phyloP scores from a whole-genome alignment of 1,284 basidiomycete genomes.

The Pisolithus thermaeus region DNA sequence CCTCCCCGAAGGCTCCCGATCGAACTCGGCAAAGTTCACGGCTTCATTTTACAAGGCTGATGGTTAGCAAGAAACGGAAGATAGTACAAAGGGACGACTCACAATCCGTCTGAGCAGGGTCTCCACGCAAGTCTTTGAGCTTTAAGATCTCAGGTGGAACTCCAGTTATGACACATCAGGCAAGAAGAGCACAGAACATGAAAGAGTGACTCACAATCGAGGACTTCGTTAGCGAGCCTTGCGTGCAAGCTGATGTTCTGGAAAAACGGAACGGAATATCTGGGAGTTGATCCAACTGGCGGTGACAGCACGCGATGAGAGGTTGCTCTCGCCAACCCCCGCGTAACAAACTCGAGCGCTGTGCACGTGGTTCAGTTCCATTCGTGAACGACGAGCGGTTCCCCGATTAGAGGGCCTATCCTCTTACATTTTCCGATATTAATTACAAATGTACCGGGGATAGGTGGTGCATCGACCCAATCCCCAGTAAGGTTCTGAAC shows the following conservation, averaged over 20 bases:
- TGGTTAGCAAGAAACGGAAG: not conserved
- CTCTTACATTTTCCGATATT: conserved; percentile 44
- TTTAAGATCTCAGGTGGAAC: conserved; percentile 25
- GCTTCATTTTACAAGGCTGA: conserved; percentile 36
- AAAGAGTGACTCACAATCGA: conserved; percentile 27
- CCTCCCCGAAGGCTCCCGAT: conserved; percentile 56
- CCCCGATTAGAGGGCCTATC: not conserved
- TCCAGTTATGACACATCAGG: conserved; percentile 2
- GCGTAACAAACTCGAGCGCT: conserved; percentile 36
- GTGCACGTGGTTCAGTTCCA: not conserved
- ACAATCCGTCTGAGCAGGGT: conserved; percentile 57
- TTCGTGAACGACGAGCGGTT: not conserved
- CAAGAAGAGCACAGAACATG: not conserved
- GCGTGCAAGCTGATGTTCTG: conserved; percentile 33
- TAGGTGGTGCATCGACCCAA: conserved; percentile 48
- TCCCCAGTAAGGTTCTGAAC: conserved; percentile 39
- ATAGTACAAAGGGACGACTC: conserved; percentile 19
- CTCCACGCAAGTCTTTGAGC: conserved; percentile 45
- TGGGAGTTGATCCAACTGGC: conserved; percentile 26
- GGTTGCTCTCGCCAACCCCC: conserved; percentile 33
- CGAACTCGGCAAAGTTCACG: conserved; percentile 71
- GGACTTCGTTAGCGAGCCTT: conserved; percentile 25
- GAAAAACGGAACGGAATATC: conserved; percentile 40
- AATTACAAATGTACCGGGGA: conserved; percentile 46
- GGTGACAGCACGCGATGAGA: conserved; percentile 37